Conservation (phyloP, 1,139 yeast genomes). For the Candida sojae region DNA sequence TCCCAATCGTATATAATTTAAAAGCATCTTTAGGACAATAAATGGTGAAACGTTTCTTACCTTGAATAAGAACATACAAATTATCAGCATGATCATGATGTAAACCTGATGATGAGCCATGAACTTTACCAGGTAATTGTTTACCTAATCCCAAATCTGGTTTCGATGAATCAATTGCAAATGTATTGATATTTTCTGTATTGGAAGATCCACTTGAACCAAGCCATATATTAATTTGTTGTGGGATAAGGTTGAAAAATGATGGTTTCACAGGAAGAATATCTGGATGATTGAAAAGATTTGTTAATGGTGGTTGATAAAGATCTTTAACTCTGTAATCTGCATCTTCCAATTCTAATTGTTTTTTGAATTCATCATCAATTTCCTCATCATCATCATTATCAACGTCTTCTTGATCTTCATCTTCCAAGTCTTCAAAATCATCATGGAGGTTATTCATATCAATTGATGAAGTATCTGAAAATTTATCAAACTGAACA, state of each 20-base stretch:
- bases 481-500: conserved; percentile 13
- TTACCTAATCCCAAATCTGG: conserved; percentile 42
- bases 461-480: conserved; percentile 37
- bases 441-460: conserved; percentile 52
- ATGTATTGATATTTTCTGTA: not conserved
- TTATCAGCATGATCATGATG: conserved; percentile 84
- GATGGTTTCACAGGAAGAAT: conserved; percentile 44
- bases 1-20: conserved; percentile 61
- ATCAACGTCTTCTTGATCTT: conserved; percentile 18
- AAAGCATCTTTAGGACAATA: conserved; percentile 63
- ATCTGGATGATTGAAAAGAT: conserved; percentile 25
- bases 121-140: conserved; percentile 41
- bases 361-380: conserved; percentile 2
- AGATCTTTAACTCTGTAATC: conserved; percentile 39
- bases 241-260: conserved; percentile 53
- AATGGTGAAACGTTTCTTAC: conserved; percentile 65
- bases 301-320: conserved; percentile 64
- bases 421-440: conserved; percentile 40
- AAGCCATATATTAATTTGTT: conserved; percentile 75
- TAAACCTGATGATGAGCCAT: conserved; percentile 69
- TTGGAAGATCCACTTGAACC: conserved; percentile 31
- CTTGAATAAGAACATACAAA: conserved; percentile 59
- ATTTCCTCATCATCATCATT: conserved; percentile 15
- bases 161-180: conserved; percentile 13
- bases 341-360: conserved; percentile 24